Evolutionary conservation across 1,284 basidiomycete species (phyloP).

Genomic region (Cryptococcus sp.): DNA sequence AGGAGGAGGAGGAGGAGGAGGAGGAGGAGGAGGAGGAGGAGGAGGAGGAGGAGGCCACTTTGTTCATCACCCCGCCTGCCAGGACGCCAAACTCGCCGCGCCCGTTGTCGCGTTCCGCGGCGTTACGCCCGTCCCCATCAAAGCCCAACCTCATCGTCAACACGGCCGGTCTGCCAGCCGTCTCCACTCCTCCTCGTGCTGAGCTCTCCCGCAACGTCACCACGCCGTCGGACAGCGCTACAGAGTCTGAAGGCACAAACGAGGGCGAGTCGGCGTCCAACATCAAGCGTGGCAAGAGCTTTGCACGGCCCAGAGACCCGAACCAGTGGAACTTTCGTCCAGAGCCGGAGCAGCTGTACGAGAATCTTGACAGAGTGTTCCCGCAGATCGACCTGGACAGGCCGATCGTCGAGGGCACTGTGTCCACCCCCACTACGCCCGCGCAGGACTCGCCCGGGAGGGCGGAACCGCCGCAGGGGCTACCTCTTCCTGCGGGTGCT

Average conservation of each 20-base stretch:
- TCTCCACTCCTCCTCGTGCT: too few species aligned
- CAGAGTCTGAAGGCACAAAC: slow-evolving; percentile 29
- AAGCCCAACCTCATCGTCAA: slow-evolving; percentile 35
- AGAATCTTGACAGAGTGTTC: slow-evolving; percentile 92
- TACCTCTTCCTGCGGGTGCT: slow-evolving; percentile 24
- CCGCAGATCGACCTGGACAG: slow-evolving; percentile 94
- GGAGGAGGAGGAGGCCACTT: slow-evolving; percentile 37
- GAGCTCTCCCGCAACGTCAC: slow-evolving; percentile 12
- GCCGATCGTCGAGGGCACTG: slow-evolving; percentile 80
- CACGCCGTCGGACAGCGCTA: slow-evolving; percentile 32
- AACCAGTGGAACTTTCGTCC: slow-evolving; percentile 78
- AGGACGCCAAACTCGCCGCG: neutral
- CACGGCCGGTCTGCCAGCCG: slow-evolving; percentile 12
- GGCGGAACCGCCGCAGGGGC: slow-evolving; percentile 38
- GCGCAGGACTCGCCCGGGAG: slow-evolving; percentile 32
- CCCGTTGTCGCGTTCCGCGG: neutral
- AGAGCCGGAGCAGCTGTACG: slow-evolving; percentile 87
- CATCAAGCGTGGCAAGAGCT: slow-evolving; percentile 34
- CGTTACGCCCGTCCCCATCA: slow-evolving; percentile 21
- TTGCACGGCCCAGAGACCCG: slow-evolving; percentile 34
- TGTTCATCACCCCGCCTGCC: slow-evolving; percentile 29
- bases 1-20: too few species aligned
- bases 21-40: slow-evolving; percentile 18
- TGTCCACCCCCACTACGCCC: slow-evolving; percentile 62
- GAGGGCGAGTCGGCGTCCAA: slow-evolving; percentile 9